These are phyloP conservation scores for Kewa caespitosa DNA, from an alignment of 179 eudicot species.

Conservation along the genomic window DNA sequence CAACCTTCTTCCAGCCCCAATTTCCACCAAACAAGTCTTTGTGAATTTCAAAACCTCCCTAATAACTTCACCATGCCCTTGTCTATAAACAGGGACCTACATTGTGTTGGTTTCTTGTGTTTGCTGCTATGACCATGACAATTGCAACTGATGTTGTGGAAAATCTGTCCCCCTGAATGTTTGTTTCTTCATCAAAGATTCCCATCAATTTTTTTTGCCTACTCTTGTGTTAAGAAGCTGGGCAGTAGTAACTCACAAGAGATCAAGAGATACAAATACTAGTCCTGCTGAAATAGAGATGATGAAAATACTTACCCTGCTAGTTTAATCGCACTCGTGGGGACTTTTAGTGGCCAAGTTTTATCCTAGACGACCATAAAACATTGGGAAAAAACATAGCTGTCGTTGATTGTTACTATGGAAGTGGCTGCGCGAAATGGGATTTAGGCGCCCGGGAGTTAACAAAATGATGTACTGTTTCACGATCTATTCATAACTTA, in stretches of 20 bases:
- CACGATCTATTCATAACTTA: not conserved
- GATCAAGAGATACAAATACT: not conserved
- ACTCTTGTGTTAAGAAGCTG: not conserved
- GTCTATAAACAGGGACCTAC: conserved; percentile 31
- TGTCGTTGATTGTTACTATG: too few relatives aligned
- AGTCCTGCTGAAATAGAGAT: not conserved
- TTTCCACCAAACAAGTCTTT: conserved; percentile 43
- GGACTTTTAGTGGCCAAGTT: too few relatives aligned
- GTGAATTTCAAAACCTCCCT: conserved; percentile 34
- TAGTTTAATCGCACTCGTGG: too few relatives aligned
- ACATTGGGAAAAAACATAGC: too few relatives aligned
- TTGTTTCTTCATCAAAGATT: conserved; percentile 35
- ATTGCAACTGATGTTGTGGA: conserved; percentile 31
- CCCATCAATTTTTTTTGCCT: not conserved
- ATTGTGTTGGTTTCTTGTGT: conserved; percentile 36
- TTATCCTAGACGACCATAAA: too few relatives aligned
- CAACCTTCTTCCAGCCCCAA: conserved; percentile 28
- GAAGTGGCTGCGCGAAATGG: too few relatives aligned
- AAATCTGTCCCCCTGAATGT: conserved; percentile 32
- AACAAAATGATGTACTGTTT: too few relatives aligned
- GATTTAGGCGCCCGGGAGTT: too few relatives aligned
- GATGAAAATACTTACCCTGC: too few relatives aligned
- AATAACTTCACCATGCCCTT: conserved; percentile 20
- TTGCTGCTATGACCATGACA: conserved; percentile 35
- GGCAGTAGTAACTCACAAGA: conserved; percentile 11